Conservation (phyloP, 2,329 filamentous ascomycete genomes). For the Delphinella strobiligena region DNA sequence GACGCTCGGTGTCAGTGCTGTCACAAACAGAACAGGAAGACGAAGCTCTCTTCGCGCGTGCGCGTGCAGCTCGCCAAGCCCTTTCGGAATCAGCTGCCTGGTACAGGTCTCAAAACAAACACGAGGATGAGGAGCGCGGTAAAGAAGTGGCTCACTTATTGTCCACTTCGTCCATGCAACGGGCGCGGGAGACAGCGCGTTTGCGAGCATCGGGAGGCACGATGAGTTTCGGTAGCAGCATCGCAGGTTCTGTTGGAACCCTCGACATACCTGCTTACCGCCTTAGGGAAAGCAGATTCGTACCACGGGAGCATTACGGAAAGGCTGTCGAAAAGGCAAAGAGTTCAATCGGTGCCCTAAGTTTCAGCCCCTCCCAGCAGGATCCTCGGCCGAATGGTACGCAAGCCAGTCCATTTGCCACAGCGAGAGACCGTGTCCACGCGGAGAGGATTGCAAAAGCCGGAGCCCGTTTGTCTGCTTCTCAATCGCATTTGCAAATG, state of each 20-base stretch:
- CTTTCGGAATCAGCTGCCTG: slow-evolving; percentile 12
- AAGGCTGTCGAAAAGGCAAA: slow-evolving; percentile 21
- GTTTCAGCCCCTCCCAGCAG: slow-evolving; percentile 2
- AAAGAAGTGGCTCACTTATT: slow-evolving; percentile 10
- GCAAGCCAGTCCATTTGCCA: too few relatives aligned
- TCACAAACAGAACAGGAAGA: slow-evolving; percentile 16
- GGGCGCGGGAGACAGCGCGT: slow-evolving; percentile 20
- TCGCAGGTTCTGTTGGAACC: slow-evolving; percentile 5
- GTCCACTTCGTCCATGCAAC: slow-evolving; percentile 20
- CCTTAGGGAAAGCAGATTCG: slow-evolving; percentile 23
- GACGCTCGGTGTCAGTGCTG: too few relatives aligned
- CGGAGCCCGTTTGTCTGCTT: too few relatives aligned
- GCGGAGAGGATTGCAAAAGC: too few relatives aligned
- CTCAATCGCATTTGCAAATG: too few relatives aligned
- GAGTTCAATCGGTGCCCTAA: slow-evolving; percentile 13
- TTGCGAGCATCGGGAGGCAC: slow-evolving; percentile 14
- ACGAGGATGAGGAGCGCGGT: slow-evolving; percentile 10
- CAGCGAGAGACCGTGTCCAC: too few relatives aligned
- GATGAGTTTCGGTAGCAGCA: slow-evolving; percentile 3
- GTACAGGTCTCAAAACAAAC: slow-evolving; percentile 6
- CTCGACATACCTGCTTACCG: slow-evolving; percentile 23
- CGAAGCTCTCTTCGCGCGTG: slow-evolving; percentile 23
- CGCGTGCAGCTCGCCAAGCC: slow-evolving; percentile 18
- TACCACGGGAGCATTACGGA: slow-evolving; percentile 22
- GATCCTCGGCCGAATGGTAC: not conserved